These are phyloP conservation scores for Hordeum vulgare DNA, from an alignment of 176 grass and related monocot genomes.

Conservation along the genomic window MorexV3_pseudomolecules_assembly NC_058520.1:32611210-32611709, in stretches of 20 bases:
- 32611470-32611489: background rate
- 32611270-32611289: background rate
- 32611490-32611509: background rate
- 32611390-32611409: background rate
- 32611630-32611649: no score
- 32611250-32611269: background rate
- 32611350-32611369: background rate
- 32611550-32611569: background rate
- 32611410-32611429: background rate
- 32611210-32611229: background rate
- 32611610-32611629: background rate
- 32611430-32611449: background rate
- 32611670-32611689: no score
- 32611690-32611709: no score
- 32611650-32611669: no score
- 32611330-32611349: background rate
- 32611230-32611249: background rate
- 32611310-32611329: background rate
- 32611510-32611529: background rate
- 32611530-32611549: background rate
- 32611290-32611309: background rate
- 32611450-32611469: background rate
- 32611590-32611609: background rate
- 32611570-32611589: background rate
- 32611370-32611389: background rate